Evolutionary conservation across 805 yeast genomes (phyloP), one percentile per base, ranked within the genome.

Genomic region (Lipomyces anomalus): DNA sequence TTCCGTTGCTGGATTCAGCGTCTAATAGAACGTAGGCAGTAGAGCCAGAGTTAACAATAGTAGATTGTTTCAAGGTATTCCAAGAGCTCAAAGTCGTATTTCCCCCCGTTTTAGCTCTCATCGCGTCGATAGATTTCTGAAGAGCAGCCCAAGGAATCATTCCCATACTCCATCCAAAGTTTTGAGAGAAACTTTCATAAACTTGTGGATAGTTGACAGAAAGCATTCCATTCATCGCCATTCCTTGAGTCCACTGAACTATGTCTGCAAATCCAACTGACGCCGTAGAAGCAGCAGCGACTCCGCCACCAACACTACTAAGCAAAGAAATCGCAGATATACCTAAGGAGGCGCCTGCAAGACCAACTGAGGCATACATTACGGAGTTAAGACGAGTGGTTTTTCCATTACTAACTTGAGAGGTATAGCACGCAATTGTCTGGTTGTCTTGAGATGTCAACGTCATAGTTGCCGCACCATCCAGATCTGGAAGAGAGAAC

Each of bases 101-200:
- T 9, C 67, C 67, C 13, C 64, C 65, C 6, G 67, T 59, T 17
- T 44, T 26, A 6, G 47, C 38, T 17, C 67, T 38, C 26, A 63
- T 35, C 29, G 35, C 41, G 45, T 63, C 66, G 40, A 63, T 59
- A n/a, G 61, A 46, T 6, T 23, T 42, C 52, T 64, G 65, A 52
- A 64, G 39, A 4, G 53, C 57, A 7, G 38, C 36, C 64, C 65
- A 62, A 13, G 63, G 51, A 16, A 63, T 48, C 39, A 63, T 44
- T 16, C 61, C 63, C n/a, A 52, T 44, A 6, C 61, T 52, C 67
- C 67, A 64, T 13, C 60, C 64, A 37, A 64, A 57, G 44, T 62
- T 63, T 33, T 57, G 56, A 13, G 64, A 41, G 48, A 62, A 64
- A 23, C 58, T 46, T 23, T 56, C 37, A 39, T 62, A 63, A 3